phyloP scores from a whole-genome alignment of 805 yeast genomes.

The Sugiyamaella floridensis region DNA sequence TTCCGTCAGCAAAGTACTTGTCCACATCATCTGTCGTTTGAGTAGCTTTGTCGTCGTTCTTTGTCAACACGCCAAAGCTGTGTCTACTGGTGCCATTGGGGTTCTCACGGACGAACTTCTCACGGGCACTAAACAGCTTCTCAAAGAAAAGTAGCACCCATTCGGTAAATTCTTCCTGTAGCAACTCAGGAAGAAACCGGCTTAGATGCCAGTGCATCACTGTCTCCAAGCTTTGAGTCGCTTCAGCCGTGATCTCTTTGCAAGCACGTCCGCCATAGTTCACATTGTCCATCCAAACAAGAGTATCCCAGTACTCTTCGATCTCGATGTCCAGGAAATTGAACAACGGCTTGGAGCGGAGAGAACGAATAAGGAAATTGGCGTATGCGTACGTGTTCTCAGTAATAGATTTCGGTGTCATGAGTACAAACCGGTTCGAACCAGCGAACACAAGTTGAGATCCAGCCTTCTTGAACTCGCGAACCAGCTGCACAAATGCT shows the following conservation, averaged over 20 bases:
- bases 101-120: conserved; percentile 34
- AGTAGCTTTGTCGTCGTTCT: conserved; percentile 40
- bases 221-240: conserved; percentile 18
- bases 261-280: conserved; percentile 69
- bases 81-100: not conserved
- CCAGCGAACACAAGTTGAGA: conserved; percentile 74
- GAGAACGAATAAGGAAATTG: conserved; percentile 69
- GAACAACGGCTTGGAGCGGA: conserved; percentile 75
- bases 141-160: conserved; percentile 79
- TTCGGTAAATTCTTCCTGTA: conserved; percentile 77
- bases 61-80: not conserved
- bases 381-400: conserved; percentile 89
- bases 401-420: conserved; percentile 69
- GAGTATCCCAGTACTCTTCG: conserved; percentile 80
- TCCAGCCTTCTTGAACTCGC: conserved; percentile 76
- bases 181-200: conserved; percentile 62
- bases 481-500: conserved; percentile 68
- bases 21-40: conserved; percentile 47
- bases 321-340: conserved; percentile 71
- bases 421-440: conserved; percentile 62
- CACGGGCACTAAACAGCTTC: conserved; percentile 45
- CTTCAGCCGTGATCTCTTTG: conserved; percentile 17
- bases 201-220: conserved; percentile 62
- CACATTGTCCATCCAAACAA: conserved; percentile 90
- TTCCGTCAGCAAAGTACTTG: conserved; percentile 32